Conservation (phyloP, 2,329 filamentous ascomycete genomes). For the Fusarium hainanense region DNA sequence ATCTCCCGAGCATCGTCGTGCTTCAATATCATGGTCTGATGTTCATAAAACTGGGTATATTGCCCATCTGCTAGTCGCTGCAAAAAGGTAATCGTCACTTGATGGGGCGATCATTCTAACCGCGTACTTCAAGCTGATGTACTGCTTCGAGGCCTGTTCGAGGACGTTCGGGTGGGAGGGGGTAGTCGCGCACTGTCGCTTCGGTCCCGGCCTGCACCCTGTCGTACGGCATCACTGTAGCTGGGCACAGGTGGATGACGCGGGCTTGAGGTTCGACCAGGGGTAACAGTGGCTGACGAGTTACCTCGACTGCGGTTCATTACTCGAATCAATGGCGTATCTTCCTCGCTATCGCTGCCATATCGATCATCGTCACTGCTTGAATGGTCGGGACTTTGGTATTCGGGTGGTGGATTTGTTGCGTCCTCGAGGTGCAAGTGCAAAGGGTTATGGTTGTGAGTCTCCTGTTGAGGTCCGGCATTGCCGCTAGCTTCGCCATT, state of each 20-base stretch:
- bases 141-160: constrained; percentile 35
- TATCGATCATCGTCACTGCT: constrained; percentile 68
- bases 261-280: constrained; percentile 38
- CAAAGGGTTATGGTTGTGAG: constrained; percentile 53
- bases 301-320: constrained; percentile 63
- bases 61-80: neutral
- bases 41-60: constrained; percentile 1
- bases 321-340: constrained; percentile 62
- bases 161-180: constrained; percentile 26
- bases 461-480: constrained; percentile 40
- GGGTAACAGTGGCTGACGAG: constrained; percentile 57
- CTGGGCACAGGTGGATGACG: constrained; percentile 77
- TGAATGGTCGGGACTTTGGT: constrained; percentile 73
- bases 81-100: neutral
- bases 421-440: constrained; percentile 63
- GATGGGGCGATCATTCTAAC: neutral
- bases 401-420: constrained; percentile 75
- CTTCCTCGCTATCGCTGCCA: constrained; percentile 69
- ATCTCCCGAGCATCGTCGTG: constrained; percentile 24
- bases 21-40: constrained; percentile 11
- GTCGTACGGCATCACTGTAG: constrained; percentile 79
- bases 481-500: constrained; percentile 69
- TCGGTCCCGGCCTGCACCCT: constrained; percentile 54
- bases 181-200: constrained; percentile 41
- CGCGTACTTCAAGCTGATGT: constrained; percentile 26